A percentile compares a stretch with the other conserved stretches of the same genome.
Conservation (phyloP, 1,284 basidiomycete genomes). For the Quambalaria eucalypti region DNA sequence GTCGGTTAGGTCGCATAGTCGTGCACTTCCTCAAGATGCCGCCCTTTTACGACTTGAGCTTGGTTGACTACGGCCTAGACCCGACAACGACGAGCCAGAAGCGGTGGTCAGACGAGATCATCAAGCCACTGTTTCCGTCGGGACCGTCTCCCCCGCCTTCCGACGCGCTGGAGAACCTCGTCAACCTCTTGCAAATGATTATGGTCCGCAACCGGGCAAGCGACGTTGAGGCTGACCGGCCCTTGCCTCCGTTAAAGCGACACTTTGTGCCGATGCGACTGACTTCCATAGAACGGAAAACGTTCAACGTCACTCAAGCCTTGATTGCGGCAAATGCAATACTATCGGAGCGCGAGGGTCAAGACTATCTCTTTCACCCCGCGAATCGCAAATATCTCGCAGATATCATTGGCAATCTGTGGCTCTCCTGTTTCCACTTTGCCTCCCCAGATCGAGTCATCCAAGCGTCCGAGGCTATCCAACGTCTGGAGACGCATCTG, state of each 20-base stretch:
- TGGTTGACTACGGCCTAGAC: neutral
- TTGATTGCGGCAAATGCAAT: conserved; percentile 13
- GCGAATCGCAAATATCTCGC: conserved; percentile 10
- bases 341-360: conserved; percentile 9
- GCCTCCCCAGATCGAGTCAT: conserved; percentile 7
- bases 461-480: conserved; percentile 6
- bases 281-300: conserved; percentile 8
- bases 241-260: conserved; percentile 12
- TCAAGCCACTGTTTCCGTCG: neutral
- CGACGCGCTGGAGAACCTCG: neutral
- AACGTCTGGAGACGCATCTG: conserved; percentile 4
- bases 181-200: conserved; percentile 6
- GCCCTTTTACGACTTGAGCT: conserved; percentile 3
- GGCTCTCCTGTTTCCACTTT: conserved; percentile 20
- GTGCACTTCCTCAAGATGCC: conserved; percentile 11
- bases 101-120: neutral
- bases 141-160: too few species aligned
- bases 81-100: conserved; percentile 2
- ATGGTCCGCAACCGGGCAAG: conserved; percentile 18
- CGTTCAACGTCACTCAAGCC: conserved; percentile 15
- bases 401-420: conserved; percentile 13
- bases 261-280: conserved; percentile 2
- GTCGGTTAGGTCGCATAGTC: conserved; percentile 7
- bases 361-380: conserved; percentile 19
- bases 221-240: conserved; percentile 15